Base-by-base conservation (phyloP, 1,284 basidiomycete genomes). In the Pascua sp. region DNA sequence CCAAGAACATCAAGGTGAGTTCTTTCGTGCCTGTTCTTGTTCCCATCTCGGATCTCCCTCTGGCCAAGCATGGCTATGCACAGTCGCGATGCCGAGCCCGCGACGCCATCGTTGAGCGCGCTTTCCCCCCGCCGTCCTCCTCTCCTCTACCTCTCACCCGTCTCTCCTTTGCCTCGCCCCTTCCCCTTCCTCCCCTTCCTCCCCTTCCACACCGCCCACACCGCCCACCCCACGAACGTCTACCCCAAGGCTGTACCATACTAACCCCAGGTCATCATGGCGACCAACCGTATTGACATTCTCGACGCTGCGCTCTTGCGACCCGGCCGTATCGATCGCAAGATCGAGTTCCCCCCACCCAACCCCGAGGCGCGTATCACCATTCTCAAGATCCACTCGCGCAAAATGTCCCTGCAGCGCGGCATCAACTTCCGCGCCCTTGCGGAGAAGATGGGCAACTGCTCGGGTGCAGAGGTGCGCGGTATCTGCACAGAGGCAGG, bases 401-500 rank as follows among this genome's bases (percentile, higher is more conserved):
- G 95, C 67, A 98, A 98, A 83, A 98, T 98, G 96, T 97, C 93
- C 7, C 81, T 98, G 45, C 94, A 98, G 80, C 86, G 95, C 59
- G 95, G 95, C 7, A 98, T 98, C 79, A 95, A 98, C 79, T 84
- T 98, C 36, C 88, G 92, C 39, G 86, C 89, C 1, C 82, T 98
- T 13, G 95, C 95, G 0, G 95, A 98, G 77, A 98, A 98, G 84
- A 98, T 98, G 95, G 95, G 95, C 4, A 90, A 95, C 71, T 97
- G 94, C 74, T 96, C 92, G 1, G 95, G 95, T 70, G 95, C 95
- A 8, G 95, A 98, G 77, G 95, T 98, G 11, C 85, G 95, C 40
- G 95, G 95, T 80, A 98, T 98, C 69, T 98, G 94, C 77, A 98
- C 95, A 0, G 95, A 98, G 81, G 95, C 94, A 36, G 93, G 92